These are phyloP conservation scores for Medicago truncatula DNA, from an alignment of 306 rosid genomes.

Conservation along the genomic window DNA sequence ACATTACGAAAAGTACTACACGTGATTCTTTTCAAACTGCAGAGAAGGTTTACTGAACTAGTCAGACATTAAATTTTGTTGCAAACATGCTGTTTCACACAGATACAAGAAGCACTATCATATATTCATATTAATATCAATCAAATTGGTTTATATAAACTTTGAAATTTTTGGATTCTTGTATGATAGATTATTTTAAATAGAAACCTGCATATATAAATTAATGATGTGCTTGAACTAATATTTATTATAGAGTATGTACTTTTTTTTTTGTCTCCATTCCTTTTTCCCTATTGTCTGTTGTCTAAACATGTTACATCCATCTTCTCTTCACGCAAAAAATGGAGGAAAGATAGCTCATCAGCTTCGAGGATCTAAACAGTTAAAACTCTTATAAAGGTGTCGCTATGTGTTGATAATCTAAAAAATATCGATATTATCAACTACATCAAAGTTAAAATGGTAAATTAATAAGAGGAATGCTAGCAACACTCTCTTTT, in stretches of 20 bases:
- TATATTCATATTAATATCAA: neutral
- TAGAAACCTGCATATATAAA: conserved; percentile 25
- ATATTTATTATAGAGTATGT: neutral
- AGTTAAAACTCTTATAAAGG: neutral
- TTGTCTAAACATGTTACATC: neutral
- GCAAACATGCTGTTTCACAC: conserved; percentile 11
- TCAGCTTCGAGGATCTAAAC: neutral
- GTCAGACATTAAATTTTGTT: conserved; percentile 3
- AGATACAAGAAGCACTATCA: conserved; percentile 12
- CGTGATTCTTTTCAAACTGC: neutral
- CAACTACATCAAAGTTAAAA: no score
- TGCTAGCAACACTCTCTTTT: no score
- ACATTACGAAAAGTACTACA: conserved; percentile 14
- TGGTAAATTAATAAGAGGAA: no score
- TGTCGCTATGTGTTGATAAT: neutral
- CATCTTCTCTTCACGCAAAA: neutral
- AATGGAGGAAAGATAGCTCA: neutral
- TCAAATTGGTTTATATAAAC: neutral
- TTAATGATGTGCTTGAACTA: conserved; percentile 5
- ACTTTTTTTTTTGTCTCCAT: neutral
- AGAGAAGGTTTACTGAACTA: neutral
- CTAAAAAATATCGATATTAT: neutral
- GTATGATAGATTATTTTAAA: conserved; percentile 12
- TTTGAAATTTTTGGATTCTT: neutral
- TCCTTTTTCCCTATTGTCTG: neutral